Conservation (phyloP, 2,329 filamentous ascomycete genomes). For the Dothideomycetes sp. region DNA sequence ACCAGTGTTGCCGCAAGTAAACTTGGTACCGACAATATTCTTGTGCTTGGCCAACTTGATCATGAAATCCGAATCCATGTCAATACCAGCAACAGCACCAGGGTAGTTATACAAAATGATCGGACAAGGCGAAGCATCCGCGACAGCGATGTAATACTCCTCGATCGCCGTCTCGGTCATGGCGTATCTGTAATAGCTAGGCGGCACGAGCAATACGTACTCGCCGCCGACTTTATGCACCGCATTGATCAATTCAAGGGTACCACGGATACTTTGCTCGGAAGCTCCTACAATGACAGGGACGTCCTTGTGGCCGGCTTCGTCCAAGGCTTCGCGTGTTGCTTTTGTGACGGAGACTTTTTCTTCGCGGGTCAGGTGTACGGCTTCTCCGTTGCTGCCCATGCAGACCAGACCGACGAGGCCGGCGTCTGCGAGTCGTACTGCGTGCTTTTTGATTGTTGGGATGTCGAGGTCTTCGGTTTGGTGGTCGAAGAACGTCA, state of each 20-base stretch:
- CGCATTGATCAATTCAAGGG: conserved; percentile 63
- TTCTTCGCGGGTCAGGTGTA: conserved; percentile 71
- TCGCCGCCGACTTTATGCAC: conserved; percentile 63
- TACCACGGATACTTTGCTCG: conserved; percentile 71
- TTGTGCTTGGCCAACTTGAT: conserved; percentile 71
- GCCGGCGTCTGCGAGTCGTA: conserved; percentile 66
- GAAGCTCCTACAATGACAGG: conserved; percentile 76
- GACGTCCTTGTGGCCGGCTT: conserved; percentile 64
- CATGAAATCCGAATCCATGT: conserved; percentile 82
- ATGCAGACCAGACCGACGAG: conserved; percentile 76
- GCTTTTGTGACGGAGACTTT: conserved; percentile 66
- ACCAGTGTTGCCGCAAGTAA: conserved; percentile 84
- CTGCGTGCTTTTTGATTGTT: conserved; percentile 69
- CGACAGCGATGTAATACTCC: conserved; percentile 66
- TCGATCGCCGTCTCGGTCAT: conserved; percentile 66
- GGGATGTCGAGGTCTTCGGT: conserved; percentile 79
- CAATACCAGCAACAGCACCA: conserved; percentile 74
- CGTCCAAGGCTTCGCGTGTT: conserved; percentile 72
- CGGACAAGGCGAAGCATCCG: conserved; percentile 66
- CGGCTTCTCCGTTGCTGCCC: conserved; percentile 85
- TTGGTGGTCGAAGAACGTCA: conserved; percentile 79
- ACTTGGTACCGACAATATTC: conserved; percentile 72
- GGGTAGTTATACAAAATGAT: conserved; percentile 87
- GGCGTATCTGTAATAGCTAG: conserved; percentile 71
- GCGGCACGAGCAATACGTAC: conserved; percentile 69